Evolutionary conservation across 2,329 filamentous ascomycete species (phyloP), one percentile per base, ranked within the genome.

Genomic region (Fusarium gaditjirri): DNA sequence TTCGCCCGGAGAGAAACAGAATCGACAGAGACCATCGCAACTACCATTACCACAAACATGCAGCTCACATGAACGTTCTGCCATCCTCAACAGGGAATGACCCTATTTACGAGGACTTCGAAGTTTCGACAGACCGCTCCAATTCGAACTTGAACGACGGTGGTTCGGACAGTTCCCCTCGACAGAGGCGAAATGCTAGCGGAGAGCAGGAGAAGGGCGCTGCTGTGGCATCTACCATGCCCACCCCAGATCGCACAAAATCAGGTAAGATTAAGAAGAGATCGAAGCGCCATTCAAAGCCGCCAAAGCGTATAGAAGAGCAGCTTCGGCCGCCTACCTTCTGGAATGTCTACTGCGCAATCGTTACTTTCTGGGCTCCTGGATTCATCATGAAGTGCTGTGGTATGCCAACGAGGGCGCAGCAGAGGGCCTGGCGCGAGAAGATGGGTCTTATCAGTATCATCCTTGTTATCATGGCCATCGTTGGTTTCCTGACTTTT

Each of bases 381-480:
- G 92, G 94, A 79, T 93, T 95, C 69, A 83, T 98, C 33, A 85
- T 99, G 60, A 89, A 88, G 73, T 97, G 94, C 82, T 96, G 94
- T 78, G 94, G 95, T 42, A 97, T 93, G 86, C 90, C 91, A 12
- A 88, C 93, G 49, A 96, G 93, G 81, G 94, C 92, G 21, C 94
- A 98, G 81, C 92, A 94, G 79, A 89, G 94, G 77, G 96, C 96
- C 5, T 99, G 96, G 96, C 90, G 96, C 74, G 96, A 99, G 81
- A 99, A 99, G 87, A 97, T 99, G 86, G 96, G 96, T 5, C 84
- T 99, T 65, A 93, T 98, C 83, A 97, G 95, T 83, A 91, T 99
- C 79, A 99, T 99, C 79, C 79, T 97, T 36, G 79, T 92, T 67
- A 95, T 98, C 79, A 97, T 95, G 86, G 88, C 90, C 14, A 90